phyloP scores from a whole-genome alignment of 208 protist genomes.

The Phytomonas sp. region DNA sequence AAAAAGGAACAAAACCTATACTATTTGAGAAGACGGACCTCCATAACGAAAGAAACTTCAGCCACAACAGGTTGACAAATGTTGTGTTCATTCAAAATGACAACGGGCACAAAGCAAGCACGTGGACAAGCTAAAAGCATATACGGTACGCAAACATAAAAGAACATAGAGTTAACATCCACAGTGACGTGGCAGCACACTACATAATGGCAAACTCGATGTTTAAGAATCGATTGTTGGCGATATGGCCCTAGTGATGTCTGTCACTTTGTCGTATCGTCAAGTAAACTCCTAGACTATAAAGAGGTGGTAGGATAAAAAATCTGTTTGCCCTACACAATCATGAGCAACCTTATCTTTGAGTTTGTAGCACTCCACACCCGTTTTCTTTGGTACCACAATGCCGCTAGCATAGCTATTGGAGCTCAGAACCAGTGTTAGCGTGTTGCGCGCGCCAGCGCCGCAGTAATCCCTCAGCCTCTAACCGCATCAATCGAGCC shows the following conservation, averaged over 20 bases:
- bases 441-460: slow-evolving; percentile 4
- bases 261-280: neutral
- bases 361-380: neutral
- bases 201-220: neutral
- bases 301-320: neutral
- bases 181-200: neutral
- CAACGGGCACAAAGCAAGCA: slow-evolving; percentile 7
- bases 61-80: neutral
- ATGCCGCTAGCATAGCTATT: neutral
- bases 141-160: slow-evolving; percentile 10
- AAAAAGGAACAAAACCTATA: slow-evolving; percentile 4
- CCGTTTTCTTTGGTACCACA: neutral
- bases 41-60: neutral
- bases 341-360: neutral
- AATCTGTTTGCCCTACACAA: neutral
- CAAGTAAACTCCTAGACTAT: neutral
- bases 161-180: neutral
- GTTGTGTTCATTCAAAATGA: slow-evolving; percentile 5
- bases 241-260: neutral
- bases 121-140: slow-evolving; percentile 11
- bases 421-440: neutral
- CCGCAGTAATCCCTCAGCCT: slow-evolving; percentile 34
- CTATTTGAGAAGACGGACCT: neutral
- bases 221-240: neutral
- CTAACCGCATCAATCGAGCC: slow-evolving; percentile 33